A percentile compares a stretch with the other conserved stretches of the same genome.
Conservation (phyloP, 805 yeast species). For the Saccharomycopsis lassenensis region DNA sequence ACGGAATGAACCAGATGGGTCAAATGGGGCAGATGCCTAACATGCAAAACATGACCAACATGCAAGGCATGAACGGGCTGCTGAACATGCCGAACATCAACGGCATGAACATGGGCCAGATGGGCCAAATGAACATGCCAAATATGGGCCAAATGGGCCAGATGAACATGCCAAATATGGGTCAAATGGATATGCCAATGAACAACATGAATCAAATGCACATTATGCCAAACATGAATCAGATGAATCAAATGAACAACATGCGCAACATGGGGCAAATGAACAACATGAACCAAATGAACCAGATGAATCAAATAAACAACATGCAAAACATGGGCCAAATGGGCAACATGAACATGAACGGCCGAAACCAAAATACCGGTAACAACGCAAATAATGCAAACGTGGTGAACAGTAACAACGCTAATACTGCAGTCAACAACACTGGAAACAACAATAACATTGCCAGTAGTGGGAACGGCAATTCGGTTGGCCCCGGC, state of each 20-base stretch:
- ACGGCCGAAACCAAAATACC: slow-evolving; percentile 3
- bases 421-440: not conserved
- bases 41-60: not conserved
- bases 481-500: too few species aligned
- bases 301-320: slow-evolving; percentile 4
- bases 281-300: slow-evolving; percentile 9
- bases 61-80: not conserved
- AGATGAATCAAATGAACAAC: slow-evolving; percentile 1
- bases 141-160: slow-evolving; percentile 1
- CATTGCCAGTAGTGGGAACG: too few species aligned
- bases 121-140: slow-evolving; percentile 5
- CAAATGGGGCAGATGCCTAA: not conserved
- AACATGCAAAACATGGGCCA: slow-evolving; percentile 4
- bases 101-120: not conserved
- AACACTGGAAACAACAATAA: slow-evolving; percentile 1
- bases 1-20: not conserved
- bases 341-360: slow-evolving; percentile 5
- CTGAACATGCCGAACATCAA: not conserved
- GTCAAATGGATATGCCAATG: not conserved
- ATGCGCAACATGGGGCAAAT: slow-evolving; percentile 4
- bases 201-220: slow-evolving; percentile 2
- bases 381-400: not conserved
- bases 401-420: slow-evolving; percentile 1
- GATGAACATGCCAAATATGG: slow-evolving; percentile 4
- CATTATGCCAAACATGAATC: not conserved